These are phyloP conservation scores for Pythium myriotylum DNA, from an alignment of 352 stramenopile genomes.

Conservation along the genomic window DNA sequence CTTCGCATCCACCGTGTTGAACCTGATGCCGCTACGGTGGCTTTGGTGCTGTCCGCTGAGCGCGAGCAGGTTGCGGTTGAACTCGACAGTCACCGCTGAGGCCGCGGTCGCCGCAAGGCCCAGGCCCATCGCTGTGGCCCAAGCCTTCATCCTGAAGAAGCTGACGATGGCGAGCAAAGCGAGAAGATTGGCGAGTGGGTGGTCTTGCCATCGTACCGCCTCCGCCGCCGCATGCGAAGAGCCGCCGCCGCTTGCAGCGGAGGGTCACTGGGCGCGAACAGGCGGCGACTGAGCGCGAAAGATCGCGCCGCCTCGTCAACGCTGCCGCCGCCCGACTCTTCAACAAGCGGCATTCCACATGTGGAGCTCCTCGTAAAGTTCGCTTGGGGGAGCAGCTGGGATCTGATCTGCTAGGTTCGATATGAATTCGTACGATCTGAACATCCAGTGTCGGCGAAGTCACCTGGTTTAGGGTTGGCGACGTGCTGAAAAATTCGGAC, in stretches of 20 bases:
- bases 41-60: not conserved
- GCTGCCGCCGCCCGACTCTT: too few species aligned
- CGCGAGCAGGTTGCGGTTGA: conserved; percentile 27
- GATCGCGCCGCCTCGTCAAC: too few species aligned
- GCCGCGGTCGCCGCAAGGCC: conserved; percentile 11
- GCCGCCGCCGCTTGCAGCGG: too few species aligned
- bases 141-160: not conserved
- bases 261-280: too few species aligned
- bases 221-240: too few species aligned
- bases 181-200: not conserved
- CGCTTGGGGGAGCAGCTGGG: too few species aligned
- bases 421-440: not conserved
- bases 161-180: not conserved
- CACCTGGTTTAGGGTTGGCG: not conserved
- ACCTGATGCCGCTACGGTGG: conserved; percentile 21
- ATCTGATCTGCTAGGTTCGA: not conserved
- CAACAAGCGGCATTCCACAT: too few species aligned
- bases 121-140: conserved; percentile 13
- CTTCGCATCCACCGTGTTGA: conserved; percentile 19
- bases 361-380: too few species aligned
- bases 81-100: conserved; percentile 23
- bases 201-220: too few species aligned
- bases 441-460: not conserved
- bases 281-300: too few species aligned
- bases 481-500: not conserved